A percentile compares a stretch with the other conserved stretches of the same genome.
phyloP scores from a whole-genome alignment of 208 protist genomes.

The Trypanosoma melophagium region DNA sequence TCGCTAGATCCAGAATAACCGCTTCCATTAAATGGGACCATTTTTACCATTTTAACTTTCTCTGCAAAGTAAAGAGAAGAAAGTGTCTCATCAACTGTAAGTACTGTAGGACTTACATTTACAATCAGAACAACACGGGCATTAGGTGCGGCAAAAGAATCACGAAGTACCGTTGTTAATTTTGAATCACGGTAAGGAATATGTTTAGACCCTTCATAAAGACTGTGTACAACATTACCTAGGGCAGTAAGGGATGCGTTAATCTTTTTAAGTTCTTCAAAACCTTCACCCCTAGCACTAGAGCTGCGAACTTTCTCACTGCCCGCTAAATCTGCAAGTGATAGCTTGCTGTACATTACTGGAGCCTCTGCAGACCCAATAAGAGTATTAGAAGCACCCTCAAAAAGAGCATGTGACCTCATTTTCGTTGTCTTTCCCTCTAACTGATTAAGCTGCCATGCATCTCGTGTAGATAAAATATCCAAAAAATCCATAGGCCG shows the following conservation, averaged over 20 bases:
- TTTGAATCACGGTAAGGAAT: constrained; percentile 89
- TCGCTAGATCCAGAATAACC: constrained; percentile 34
- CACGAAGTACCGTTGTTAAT: constrained; percentile 86
- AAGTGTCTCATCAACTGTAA: constrained; percentile 85
- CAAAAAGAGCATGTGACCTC: constrained; percentile 30
- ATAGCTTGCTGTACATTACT: constrained; percentile 74
- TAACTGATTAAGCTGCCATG: constrained; percentile 43
- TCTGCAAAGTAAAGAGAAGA: constrained; percentile 90
- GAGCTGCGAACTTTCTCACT: constrained; percentile 80
- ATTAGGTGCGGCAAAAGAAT: constrained; percentile 78
- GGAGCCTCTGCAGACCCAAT: constrained; percentile 26
- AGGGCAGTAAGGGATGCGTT: constrained; percentile 93
- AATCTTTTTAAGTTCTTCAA: constrained; percentile 87
- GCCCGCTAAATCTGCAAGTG: constrained; percentile 93
- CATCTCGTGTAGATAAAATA: constrained; percentile 50
- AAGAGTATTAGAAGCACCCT: constrained; percentile 36
- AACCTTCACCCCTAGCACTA: constrained; percentile 61
- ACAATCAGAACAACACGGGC: constrained; percentile 86
- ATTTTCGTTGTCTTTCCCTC: constrained; percentile 29
- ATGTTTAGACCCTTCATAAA: constrained; percentile 76
- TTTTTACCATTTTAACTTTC: constrained; percentile 89
- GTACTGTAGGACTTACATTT: constrained; percentile 75
- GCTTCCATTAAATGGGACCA: constrained; percentile 32
- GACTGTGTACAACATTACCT: constrained; percentile 89
- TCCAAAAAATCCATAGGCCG: constrained; percentile 44